These are phyloP conservation scores for Obelidium mucronatum DNA, from an alignment of 192 early-diverging fungal species.

Conservation along the genomic window DNA sequence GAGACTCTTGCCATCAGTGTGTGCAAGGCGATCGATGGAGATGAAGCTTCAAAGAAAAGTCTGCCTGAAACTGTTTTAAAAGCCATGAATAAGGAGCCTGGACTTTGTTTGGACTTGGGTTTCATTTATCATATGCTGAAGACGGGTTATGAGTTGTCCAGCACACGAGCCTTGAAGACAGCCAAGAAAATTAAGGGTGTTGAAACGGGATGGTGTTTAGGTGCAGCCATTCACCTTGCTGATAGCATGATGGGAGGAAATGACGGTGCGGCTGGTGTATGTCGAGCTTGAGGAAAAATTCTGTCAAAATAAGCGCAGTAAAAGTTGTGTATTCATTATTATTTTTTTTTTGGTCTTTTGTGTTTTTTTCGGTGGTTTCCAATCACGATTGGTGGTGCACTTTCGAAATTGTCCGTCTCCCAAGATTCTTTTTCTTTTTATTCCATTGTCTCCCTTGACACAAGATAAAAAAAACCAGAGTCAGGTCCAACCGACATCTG, in stretches of 20 bases:
- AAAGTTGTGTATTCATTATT: background rate
- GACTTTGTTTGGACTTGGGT: slow-evolving; percentile 91
- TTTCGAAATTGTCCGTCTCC: too few relatives aligned
- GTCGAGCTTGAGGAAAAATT: background rate
- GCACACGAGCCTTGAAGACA: slow-evolving; percentile 72
- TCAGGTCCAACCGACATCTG: too few relatives aligned
- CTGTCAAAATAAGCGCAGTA: too few relatives aligned
- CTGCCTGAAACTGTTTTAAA: slow-evolving; percentile 3
- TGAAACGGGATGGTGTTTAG: slow-evolving; percentile 97
- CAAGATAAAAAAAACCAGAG: too few relatives aligned
- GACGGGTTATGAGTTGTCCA: slow-evolving; percentile 83
- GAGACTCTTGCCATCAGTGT: slow-evolving; percentile 72
- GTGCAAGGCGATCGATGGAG: slow-evolving; percentile 53
- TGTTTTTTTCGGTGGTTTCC: background rate
- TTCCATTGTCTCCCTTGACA: too few relatives aligned
- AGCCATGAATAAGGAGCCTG: slow-evolving; percentile 54
- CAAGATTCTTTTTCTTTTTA: too few relatives aligned
- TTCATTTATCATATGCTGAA: slow-evolving; percentile 87
- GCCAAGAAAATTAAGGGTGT: slow-evolving; percentile 91
- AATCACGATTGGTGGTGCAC: too few relatives aligned
- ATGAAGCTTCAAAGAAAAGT: background rate
- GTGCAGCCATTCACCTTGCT: slow-evolving; percentile 86
- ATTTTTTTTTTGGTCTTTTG: slow-evolving; percentile 2
- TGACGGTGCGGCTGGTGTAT: slow-evolving; percentile 16
- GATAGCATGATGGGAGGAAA: slow-evolving; percentile 54